Conservation (phyloP, 148 eudicot genomes). For the Heliosperma pusillum region DNA sequence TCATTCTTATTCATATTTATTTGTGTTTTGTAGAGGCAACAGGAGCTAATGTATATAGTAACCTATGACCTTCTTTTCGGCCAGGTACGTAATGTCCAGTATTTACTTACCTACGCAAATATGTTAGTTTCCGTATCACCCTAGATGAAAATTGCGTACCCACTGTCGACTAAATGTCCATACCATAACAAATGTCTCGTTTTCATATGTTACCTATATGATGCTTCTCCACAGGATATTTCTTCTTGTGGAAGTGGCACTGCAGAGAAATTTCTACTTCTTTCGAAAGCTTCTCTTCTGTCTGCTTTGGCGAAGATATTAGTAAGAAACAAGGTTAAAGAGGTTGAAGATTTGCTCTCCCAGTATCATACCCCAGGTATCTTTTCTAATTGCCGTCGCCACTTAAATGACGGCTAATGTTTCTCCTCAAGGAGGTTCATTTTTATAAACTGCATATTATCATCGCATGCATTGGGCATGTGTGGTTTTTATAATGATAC, state of each 20-base stretch:
- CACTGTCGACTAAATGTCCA: no score
- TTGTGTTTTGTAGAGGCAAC: conserved; percentile 64
- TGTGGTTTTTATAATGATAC: no score
- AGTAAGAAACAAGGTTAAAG: conserved; percentile 56
- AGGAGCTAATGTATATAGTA: conserved; percentile 65
- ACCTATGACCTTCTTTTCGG: conserved; percentile 88
- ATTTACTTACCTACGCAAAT: no score
- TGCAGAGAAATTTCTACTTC: conserved; percentile 82
- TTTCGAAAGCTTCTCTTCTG: conserved; percentile 50
- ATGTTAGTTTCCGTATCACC: no score
- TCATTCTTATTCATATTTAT: conserved; percentile 4
- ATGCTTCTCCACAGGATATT: conserved; percentile 42
- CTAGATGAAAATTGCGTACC: no score
- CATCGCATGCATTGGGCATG: background rate
- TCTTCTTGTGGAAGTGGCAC: conserved; percentile 62
- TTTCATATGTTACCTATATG: no score
- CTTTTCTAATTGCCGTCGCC: conserved; percentile 8
- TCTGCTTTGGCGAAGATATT: conserved; percentile 72
- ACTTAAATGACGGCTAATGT: background rate
- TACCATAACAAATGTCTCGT: no score
- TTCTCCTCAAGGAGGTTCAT: background rate
- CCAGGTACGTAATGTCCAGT: no score
- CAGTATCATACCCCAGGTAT: conserved; percentile 53
- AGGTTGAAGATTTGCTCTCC: conserved; percentile 55
- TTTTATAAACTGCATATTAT: background rate